Conservation (phyloP, 2,329 filamentous ascomycete genomes). For the Tolypocladium sp. region DNA sequence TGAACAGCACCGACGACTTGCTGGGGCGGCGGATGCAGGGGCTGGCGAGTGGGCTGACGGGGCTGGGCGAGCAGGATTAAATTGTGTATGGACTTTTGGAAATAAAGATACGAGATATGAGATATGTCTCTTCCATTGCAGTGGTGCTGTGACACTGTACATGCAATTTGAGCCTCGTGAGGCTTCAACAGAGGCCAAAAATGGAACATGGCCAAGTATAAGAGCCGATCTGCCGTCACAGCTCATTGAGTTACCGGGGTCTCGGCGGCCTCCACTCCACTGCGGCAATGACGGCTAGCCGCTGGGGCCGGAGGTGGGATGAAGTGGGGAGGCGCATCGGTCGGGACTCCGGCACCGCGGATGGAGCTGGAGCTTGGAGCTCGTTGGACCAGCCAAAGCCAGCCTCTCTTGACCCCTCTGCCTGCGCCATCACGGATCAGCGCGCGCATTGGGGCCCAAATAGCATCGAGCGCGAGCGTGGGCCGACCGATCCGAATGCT, state of each 20-base stretch:
- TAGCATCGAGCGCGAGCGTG: not conserved
- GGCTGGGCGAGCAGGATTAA: slow-evolving; percentile 33
- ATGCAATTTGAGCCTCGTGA: not conserved
- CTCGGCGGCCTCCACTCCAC: not conserved
- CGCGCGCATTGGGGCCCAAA: too few species aligned
- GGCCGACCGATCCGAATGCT: not conserved
- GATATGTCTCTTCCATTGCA: not conserved
- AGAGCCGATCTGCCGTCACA: too few species aligned
- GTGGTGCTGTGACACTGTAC: not conserved
- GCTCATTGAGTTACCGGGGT: not conserved
- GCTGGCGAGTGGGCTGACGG: slow-evolving; percentile 43
- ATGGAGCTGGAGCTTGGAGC: not conserved
- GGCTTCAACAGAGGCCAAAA: too few species aligned
- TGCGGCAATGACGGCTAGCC: not conserved
- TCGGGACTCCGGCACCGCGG: not conserved
- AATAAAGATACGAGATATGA: not conserved
- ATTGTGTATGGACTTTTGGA: not conserved
- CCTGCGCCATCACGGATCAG: not conserved
- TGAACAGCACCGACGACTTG: slow-evolving; percentile 49
- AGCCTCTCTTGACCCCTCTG: too few species aligned
- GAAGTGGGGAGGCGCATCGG: not conserved
- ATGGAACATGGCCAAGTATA: too few species aligned
- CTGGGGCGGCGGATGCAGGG: slow-evolving; percentile 50
- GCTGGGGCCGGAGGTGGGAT: not conserved
- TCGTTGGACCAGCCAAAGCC: not conserved